Percentiles rank a stretch among this genome's conserved stretches.
phyloP scores from a whole-genome alignment of 2,329 filamentous ascomycete species.

The Botrytis medusae region DNA sequence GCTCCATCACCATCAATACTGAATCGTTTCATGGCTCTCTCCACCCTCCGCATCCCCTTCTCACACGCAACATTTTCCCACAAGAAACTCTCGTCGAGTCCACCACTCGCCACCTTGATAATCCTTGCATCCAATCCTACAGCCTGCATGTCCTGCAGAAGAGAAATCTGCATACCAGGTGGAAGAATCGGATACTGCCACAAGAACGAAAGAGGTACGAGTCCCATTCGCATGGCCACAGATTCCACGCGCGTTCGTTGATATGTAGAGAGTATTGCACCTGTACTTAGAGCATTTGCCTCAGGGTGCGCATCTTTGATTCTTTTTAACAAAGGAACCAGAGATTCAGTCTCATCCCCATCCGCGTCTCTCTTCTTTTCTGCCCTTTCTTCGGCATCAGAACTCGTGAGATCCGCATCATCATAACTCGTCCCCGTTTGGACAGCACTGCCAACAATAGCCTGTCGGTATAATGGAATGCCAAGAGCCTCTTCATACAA shows the following conservation, averaged over 20 bases:
- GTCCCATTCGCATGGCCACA: constrained; percentile 78
- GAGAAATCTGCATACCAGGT: constrained; percentile 45
- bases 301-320: constrained; percentile 71
- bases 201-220: constrained; percentile 80
- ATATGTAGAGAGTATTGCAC: constrained; percentile 92
- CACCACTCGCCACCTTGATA: constrained; percentile 91
- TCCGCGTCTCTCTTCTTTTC: constrained; percentile 16
- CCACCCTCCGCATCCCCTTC: constrained; percentile 48
- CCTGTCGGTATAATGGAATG: constrained; percentile 79
- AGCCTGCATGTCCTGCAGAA: constrained; percentile 79
- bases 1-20: constrained; percentile 64
- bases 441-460: constrained; percentile 70
- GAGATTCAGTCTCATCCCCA: constrained; percentile 83
- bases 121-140: constrained; percentile 83
- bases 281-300: constrained; percentile 83
- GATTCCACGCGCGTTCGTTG: constrained; percentile 95
- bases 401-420: constrained; percentile 26
- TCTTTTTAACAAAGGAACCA: constrained; percentile 70
- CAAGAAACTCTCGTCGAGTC: constrained; percentile 75
- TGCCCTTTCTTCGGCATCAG: constrained; percentile 24
- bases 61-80: constrained; percentile 74
- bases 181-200: constrained; percentile 87
- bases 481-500: constrained; percentile 77
- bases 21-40: constrained; percentile 63
- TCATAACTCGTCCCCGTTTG: constrained; percentile 72